Evolutionary conservation across 768 basidiomycete species (phyloP), one percentile per base, ranked within the genome.

Genomic region (Tricholoma bakamatsutake): DNA sequence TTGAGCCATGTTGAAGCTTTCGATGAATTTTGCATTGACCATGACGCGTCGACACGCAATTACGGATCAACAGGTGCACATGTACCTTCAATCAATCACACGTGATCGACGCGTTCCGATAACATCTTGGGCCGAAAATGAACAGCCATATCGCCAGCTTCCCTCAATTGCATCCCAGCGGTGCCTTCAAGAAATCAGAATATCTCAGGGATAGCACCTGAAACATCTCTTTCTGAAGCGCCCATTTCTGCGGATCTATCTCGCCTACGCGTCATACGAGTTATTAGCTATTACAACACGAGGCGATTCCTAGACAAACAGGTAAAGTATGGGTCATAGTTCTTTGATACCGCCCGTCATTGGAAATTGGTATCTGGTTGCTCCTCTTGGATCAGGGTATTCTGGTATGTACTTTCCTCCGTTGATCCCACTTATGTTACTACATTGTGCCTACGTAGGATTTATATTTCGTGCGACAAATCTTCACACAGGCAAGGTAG

Each of bases 341-440:
- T 17, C 46, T 9, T 10, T 53, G 15, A 49, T 28, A 43, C 47
- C 28, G 40, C 77, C 18, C 77, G 61, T 27, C 53, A 69, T 89
- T 11, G 84, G 76, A 13, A 88, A 88, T 64, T 89, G 78, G 70
- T 80, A 73, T 68, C 64, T 90, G 33, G 74, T 76, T 18, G 75
- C 81, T 35, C 74, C 72, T 15, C 73, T 90, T 28, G 88, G 88
- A 21, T 83, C 86, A 45, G 88, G 88, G 2, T 90, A 85, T 64
- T 88, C 87, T 57, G 88, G 88, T 83, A 56, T 55, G 75, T 64
- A 15, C 52, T 48, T 10, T 21, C 43, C 28, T 45, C 45, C n/a
- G 24, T 31, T 39, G 17, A 17, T 5, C 24, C 28, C 10, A 1
- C 47, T 50, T 12, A 47, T 27, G 31, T 24, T n/a, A 12, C 42